phyloP scores from a whole-genome alignment of 2,329 filamentous ascomycete species.

The Hymenoscyphus occultus region DNA sequence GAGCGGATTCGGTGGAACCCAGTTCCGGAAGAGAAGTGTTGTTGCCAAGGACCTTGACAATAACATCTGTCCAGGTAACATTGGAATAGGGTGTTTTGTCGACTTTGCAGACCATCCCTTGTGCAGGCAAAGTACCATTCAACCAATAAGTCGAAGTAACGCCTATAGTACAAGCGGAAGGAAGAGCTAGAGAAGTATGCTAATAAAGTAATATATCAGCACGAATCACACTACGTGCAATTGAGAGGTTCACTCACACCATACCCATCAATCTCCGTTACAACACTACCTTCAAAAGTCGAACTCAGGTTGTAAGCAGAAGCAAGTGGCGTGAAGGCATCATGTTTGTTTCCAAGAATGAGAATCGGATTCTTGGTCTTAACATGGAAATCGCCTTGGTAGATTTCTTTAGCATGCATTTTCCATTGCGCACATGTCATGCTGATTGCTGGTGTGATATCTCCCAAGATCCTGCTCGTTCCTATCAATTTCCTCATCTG shows the following conservation, averaged over 20 bases:
- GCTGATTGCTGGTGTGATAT: not conserved
- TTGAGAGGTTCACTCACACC: constrained; percentile 9
- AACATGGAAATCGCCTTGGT: constrained; percentile 11
- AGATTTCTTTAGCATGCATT: constrained; percentile 15
- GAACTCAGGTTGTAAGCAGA: constrained; percentile 18
- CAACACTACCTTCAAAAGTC: constrained; percentile 17
- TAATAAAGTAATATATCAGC: not conserved
- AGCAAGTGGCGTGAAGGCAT: constrained; percentile 12
- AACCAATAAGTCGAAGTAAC: not conserved
- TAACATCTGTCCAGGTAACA: constrained; percentile 5
- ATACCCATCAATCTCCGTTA: constrained; percentile 15
- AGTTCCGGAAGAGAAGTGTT: not conserved
- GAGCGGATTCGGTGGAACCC: not conserved
- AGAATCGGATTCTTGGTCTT: constrained; percentile 17
- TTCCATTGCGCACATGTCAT: constrained; percentile 16
- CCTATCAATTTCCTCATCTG: constrained; percentile 11
- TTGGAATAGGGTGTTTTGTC: not conserved
- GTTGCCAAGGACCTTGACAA: not conserved
- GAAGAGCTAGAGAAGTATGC: not conserved
- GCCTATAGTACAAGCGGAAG: not conserved
- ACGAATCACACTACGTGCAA: not conserved
- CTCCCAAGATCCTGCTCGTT: constrained; percentile 15
- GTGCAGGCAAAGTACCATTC: not conserved
- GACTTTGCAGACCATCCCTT: not conserved
- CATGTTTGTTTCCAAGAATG: constrained; percentile 17